A percentile compares a stretch with the other conserved stretches of the same genome.
These are phyloP conservation scores for Ogataea philodendri DNA, from an alignment of 805 yeast genomes.

Conservation along the genomic window DNA sequence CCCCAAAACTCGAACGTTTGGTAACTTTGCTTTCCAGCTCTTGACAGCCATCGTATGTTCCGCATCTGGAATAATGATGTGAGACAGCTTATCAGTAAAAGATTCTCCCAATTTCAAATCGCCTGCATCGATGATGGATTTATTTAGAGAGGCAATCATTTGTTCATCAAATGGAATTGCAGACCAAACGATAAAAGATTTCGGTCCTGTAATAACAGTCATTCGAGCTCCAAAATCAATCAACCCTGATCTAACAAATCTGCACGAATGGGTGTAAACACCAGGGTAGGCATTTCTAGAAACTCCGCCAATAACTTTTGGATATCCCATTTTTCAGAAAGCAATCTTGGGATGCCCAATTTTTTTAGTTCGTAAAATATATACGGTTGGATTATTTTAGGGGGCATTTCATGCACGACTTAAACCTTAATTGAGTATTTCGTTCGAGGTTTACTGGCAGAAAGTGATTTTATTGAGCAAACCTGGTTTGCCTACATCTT, in stretches of 20 bases:
- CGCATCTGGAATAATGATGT: constrained; percentile 58
- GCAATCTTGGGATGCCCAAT: too few species aligned
- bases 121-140: constrained; percentile 24
- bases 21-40: constrained; percentile 49
- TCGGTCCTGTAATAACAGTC: constrained; percentile 33
- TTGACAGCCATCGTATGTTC: constrained; percentile 66
- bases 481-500: too few species aligned
- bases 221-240: constrained; percentile 40
- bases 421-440: too few species aligned
- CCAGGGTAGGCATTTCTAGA: constrained; percentile 34
- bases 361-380: too few species aligned
- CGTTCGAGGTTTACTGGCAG: too few species aligned
- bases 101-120: constrained; percentile 34
- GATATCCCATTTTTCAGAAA: constrained; percentile 41
- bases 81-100: constrained; percentile 39
- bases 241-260: constrained; percentile 31
- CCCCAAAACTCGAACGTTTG: constrained; percentile 53
- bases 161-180: constrained; percentile 54
- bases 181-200: constrained; percentile 49
- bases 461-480: too few species aligned
- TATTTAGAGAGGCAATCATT: constrained; percentile 40
- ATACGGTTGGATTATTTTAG: too few species aligned
- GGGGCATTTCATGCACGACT: too few species aligned
- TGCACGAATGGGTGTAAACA: constrained; percentile 37
- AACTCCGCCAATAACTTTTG: constrained; percentile 38